A percentile compares a stretch with the other conserved stretches of the same genome.
phyloP scores from a whole-genome alignment of 1,139 yeast genomes.

The Pichia cactophila region DNA sequence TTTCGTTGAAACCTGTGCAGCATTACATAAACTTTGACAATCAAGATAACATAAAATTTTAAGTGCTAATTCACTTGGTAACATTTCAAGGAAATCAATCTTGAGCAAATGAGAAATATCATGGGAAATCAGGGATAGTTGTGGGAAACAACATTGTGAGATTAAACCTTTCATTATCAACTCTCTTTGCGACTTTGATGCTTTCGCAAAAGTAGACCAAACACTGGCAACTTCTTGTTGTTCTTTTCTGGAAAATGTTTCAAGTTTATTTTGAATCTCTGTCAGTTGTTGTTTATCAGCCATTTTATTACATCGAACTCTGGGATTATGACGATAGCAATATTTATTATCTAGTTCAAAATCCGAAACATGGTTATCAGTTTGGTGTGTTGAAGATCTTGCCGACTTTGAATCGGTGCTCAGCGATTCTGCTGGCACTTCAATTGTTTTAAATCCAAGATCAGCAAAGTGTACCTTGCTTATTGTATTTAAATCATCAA shows the following conservation, averaged over 20 bases:
- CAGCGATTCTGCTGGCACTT: not conserved
- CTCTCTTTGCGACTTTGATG: conserved; percentile 60
- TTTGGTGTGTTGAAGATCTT: not conserved
- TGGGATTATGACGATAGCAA: conserved; percentile 92
- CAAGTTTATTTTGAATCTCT: conserved; percentile 52
- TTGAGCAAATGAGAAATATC: conserved; percentile 74
- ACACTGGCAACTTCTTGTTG: conserved; percentile 66
- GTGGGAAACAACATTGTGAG: conserved; percentile 92
- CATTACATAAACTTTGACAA: conserved; percentile 83
- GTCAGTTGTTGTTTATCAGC: conserved; percentile 63
- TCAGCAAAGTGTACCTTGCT: not conserved
- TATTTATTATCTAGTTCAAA: conserved; percentile 38
- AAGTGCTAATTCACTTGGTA: conserved; percentile 79
- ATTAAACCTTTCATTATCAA: conserved; percentile 77
- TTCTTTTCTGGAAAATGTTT: conserved; percentile 52
- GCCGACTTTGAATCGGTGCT: not conserved
- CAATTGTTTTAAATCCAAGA: not conserved
- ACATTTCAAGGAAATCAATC: conserved; percentile 77
- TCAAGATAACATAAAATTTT: conserved; percentile 84
- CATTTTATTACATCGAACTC: conserved; percentile 59
- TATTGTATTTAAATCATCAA: not conserved
- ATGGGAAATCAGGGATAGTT: conserved; percentile 71
- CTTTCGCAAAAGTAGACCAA: conserved; percentile 72
- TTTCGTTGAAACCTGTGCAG: conserved; percentile 80
- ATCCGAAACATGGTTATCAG: not conserved